Conservation (phyloP, 192 early-diverging fungal species). For the Entophlyctis helioformis region DNA sequence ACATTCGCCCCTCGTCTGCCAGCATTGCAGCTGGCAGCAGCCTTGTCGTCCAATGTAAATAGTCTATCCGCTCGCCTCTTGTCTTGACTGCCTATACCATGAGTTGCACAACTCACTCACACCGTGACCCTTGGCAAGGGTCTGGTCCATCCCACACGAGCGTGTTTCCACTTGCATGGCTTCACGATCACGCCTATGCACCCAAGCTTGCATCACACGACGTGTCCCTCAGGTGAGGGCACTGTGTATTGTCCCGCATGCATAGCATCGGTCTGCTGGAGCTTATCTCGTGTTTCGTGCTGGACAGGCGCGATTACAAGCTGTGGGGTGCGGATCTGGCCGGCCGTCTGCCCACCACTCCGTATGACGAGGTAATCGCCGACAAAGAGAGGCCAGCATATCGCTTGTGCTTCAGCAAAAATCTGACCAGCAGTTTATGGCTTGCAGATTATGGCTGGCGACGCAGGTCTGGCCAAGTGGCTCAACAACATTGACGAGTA, state of each 20-base stretch:
- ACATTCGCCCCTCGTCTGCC: no score
- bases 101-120: not conserved
- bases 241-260: constrained; percentile 1
- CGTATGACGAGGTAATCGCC: constrained; percentile 47
- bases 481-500: constrained; percentile 52
- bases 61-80: no score
- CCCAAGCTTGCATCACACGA: not conserved
- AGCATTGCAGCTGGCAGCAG: no score
- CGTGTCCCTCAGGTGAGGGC: constrained; percentile 1
- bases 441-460: constrained; percentile 35
- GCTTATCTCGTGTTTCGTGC: not conserved
- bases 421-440: not conserved
- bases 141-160: not conserved
- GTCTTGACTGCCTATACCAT: constrained; percentile 23
- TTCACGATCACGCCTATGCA: not conserved
- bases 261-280: not conserved
- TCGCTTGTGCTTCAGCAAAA: no score
- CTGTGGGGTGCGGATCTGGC: constrained; percentile 29
- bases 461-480: constrained; percentile 59
- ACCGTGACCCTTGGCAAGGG: not conserved
- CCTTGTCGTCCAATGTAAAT: no score
- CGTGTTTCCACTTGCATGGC: not conserved
- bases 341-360: constrained; percentile 24
- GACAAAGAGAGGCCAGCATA: no score
- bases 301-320: not conserved